Percentiles rank a stretch among this genome's conserved stretches.
Conservation (phyloP, 331 rosid genomes). For the Dryas integrifolia region DNA sequence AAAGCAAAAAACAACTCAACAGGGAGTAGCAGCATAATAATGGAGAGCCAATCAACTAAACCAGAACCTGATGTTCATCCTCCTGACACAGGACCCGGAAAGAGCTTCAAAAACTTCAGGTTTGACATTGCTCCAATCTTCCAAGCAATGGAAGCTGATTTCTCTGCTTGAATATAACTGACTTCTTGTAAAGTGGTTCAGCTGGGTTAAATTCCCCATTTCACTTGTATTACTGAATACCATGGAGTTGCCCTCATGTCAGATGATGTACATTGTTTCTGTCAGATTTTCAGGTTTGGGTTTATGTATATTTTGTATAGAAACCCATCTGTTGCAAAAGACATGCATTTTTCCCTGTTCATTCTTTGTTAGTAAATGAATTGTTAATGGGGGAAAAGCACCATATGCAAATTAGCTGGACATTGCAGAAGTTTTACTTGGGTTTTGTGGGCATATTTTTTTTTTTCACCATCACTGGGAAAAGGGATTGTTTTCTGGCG, state of each 20-base stretch:
- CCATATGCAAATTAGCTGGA: neutral
- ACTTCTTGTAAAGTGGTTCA: constrained; percentile 32
- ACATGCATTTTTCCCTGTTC: constrained; percentile 11
- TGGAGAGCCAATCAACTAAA: constrained; percentile 53
- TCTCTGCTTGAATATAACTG: constrained; percentile 42
- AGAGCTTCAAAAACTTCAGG: constrained; percentile 72
- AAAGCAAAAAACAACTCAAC: constrained; percentile 63
- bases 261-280: constrained; percentile 13
- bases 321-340: constrained; percentile 3
- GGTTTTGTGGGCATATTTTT: neutral
- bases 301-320: constrained; percentile 34
- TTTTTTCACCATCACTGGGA: no score
- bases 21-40: constrained; percentile 47
- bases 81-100: constrained; percentile 49
- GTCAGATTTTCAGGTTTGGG: constrained; percentile 22
- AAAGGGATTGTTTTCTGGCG: neutral
- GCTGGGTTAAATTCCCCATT: constrained; percentile 30
- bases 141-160: constrained; percentile 70
- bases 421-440: neutral
- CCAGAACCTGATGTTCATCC: constrained; percentile 49
- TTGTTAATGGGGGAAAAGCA: neutral
- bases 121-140: constrained; percentile 55
- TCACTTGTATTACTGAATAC: constrained; percentile 2
- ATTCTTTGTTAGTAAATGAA: neutral
- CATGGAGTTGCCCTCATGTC: constrained; percentile 2